Percentiles rank a stretch among this genome's conserved stretches.
These are phyloP conservation scores for Pyrenula massariospora DNA, from an alignment of 495 filamentous ascomycete genomes.

Conservation along the genomic window DNA sequence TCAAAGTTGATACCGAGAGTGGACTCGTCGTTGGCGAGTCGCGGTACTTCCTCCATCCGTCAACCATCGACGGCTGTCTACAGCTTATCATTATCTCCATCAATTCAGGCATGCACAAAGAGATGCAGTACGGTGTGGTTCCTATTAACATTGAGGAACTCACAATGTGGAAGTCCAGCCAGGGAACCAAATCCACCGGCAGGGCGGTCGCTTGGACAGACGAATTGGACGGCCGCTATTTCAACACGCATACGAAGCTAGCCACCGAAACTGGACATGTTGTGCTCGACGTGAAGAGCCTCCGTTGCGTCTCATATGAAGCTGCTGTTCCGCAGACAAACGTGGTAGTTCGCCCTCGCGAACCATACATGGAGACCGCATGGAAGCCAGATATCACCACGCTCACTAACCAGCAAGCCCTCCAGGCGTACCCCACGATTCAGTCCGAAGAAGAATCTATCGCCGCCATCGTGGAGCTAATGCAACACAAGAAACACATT, in stretches of 20 bases:
- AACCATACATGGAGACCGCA: neutral
- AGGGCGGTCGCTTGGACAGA: constrained; percentile 2
- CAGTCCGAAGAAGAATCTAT: too few species aligned
- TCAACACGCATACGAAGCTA: constrained; percentile 2
- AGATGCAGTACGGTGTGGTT: constrained; percentile 20
- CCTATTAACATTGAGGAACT: constrained; percentile 24
- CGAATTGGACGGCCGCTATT: constrained; percentile 2
- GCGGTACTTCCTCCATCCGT: constrained; percentile 16
- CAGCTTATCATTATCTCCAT: constrained; percentile 24
- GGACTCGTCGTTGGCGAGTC: constrained; percentile 11
- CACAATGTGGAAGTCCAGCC: constrained; percentile 14
- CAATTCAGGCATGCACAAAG: constrained; percentile 15
- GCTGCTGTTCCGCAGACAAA: constrained; percentile 17
- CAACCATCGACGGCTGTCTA: constrained; percentile 16
- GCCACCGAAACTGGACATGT: constrained; percentile 7
- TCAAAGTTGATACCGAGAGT: constrained; percentile 9
- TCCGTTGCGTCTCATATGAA: constrained; percentile 17
- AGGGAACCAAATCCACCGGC: constrained; percentile 1
- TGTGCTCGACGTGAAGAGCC: constrained; percentile 14
- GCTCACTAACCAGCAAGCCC: neutral
- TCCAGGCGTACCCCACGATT: neutral
- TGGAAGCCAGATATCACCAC: constrained; percentile 24
- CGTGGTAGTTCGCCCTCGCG: neutral
- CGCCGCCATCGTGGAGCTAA: too few species aligned
- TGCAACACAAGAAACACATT: too few species aligned